These are phyloP conservation scores for Verticillium nubilum DNA, from an alignment of 2,329 filamentous ascomycete genomes.

Conservation along the genomic window DNA sequence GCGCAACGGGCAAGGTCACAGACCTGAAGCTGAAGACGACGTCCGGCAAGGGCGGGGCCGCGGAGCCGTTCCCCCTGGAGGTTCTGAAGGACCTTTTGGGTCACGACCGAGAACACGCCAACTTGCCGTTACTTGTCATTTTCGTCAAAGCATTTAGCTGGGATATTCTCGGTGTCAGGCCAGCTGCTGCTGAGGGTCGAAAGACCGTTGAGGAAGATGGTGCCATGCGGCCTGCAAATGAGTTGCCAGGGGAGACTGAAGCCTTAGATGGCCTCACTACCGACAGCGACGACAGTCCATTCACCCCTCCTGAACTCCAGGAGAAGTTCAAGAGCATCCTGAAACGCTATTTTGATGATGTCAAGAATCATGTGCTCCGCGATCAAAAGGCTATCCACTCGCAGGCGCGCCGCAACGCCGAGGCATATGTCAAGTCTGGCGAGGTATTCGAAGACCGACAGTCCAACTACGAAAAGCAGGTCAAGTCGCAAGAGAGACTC, in stretches of 20 bases:
- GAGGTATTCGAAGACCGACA: slow-evolving; percentile 98
- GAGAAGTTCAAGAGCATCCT: slow-evolving; percentile 83
- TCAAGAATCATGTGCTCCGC: slow-evolving; percentile 81
- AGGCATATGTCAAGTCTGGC: slow-evolving; percentile 96
- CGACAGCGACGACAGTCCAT: slow-evolving; percentile 44
- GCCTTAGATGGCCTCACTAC: neutral
- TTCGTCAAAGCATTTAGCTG: slow-evolving; percentile 96
- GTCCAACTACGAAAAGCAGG: slow-evolving; percentile 88
- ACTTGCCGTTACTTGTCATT: slow-evolving; percentile 83
- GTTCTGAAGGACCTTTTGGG: slow-evolving; percentile 96
- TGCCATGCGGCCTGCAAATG: slow-evolving; percentile 41
- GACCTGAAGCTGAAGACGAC: slow-evolving; percentile 51
- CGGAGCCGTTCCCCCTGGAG: slow-evolving; percentile 92
- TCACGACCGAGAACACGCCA: slow-evolving; percentile 87
- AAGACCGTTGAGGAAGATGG: slow-evolving; percentile 82
- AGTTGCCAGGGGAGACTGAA: neutral
- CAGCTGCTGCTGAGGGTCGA: slow-evolving; percentile 67
- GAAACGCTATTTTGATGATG: slow-evolving; percentile 84
- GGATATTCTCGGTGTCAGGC: slow-evolving; percentile 83
- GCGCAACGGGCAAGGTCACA: slow-evolving; percentile 56
- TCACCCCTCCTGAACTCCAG: slow-evolving; percentile 71
- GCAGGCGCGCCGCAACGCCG: slow-evolving; percentile 90
- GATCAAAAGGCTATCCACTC: slow-evolving; percentile 84
- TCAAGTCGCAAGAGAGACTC: slow-evolving; percentile 87
- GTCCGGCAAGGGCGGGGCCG: slow-evolving; percentile 55